Evolutionary conservation across 2,329 filamentous ascomycete genomes (phyloP).

Genomic region (Metarhizium brunneum): DNA sequence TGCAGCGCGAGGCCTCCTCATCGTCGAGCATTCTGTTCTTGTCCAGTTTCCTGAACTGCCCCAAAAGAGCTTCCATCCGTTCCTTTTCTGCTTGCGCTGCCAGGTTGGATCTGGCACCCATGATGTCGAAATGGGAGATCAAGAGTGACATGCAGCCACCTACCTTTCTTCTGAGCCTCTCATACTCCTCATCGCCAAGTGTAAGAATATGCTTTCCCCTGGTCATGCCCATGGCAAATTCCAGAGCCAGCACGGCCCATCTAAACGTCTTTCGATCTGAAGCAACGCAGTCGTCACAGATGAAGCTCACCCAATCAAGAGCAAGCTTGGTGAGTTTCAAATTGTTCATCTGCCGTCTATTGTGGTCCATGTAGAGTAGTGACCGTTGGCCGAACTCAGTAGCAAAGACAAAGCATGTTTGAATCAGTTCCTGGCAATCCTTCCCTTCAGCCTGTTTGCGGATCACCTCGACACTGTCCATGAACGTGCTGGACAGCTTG

Average conservation of each 20-base stretch:
- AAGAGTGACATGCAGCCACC: slow-evolving; percentile 95
- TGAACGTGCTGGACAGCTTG: slow-evolving; percentile 94
- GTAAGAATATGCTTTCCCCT: slow-evolving; percentile 87
- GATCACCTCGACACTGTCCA: slow-evolving; percentile 95
- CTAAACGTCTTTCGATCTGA: slow-evolving; percentile 93
- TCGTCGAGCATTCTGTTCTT: slow-evolving; percentile 67
- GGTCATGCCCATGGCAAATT: slow-evolving; percentile 97
- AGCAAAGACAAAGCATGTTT: slow-evolving; percentile 97
- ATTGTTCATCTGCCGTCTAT: slow-evolving; percentile 93
- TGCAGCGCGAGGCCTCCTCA: slow-evolving; percentile 69
- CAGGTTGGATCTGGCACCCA: slow-evolving; percentile 88
- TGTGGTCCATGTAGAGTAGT: slow-evolving; percentile 90
- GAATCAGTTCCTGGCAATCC: slow-evolving; percentile 90
- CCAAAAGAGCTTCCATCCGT: slow-evolving; percentile 68
- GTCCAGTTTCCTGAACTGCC: slow-evolving; percentile 69
- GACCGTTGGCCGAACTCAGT: slow-evolving; percentile 97
- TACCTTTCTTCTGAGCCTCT: slow-evolving; percentile 74
- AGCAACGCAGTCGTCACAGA: slow-evolving; percentile 92
- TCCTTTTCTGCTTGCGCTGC: slow-evolving; percentile 93
- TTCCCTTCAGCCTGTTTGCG: slow-evolving; percentile 73
- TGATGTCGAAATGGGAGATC: slow-evolving; percentile 98
- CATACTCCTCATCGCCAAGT: slow-evolving; percentile 81
- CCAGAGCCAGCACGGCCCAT: slow-evolving; percentile 90
- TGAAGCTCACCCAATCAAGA: slow-evolving; percentile 95
- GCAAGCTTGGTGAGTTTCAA: slow-evolving; percentile 87